These are phyloP conservation scores for Gillenia trifoliata DNA, from an alignment of 306 rosid genomes.

Conservation along the genomic window DNA sequence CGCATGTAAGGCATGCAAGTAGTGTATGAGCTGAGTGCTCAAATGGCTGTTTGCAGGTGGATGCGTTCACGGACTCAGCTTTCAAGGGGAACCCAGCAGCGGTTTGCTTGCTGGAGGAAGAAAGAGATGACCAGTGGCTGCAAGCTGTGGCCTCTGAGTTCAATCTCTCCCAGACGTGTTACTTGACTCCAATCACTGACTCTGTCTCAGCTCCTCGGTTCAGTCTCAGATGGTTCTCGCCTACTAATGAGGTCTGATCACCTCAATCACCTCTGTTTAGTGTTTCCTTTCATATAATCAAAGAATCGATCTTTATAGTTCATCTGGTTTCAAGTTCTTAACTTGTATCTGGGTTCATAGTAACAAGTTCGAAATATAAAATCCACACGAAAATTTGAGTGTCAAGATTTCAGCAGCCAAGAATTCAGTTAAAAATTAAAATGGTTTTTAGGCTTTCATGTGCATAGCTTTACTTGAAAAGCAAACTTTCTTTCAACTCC, in stretches of 20 bases:
- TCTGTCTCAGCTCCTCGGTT: conserved; percentile 41
- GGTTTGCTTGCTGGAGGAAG: conserved; percentile 60
- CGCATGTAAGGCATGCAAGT: too few relatives aligned
- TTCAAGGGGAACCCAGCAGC: conserved; percentile 81
- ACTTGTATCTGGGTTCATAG: background rate
- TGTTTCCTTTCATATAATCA: background rate
- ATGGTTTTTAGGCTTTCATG: background rate
- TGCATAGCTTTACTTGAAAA: background rate
- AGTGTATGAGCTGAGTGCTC: too few relatives aligned
- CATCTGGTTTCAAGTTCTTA: background rate
- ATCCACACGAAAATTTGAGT: background rate
- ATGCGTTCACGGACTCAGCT: conserved; percentile 60
- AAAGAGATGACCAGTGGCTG: conserved; percentile 52
- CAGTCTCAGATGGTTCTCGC: conserved; percentile 80
- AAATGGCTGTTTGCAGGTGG: conserved; percentile 35
- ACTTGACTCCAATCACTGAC: conserved; percentile 29
- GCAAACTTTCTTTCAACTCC: background rate
- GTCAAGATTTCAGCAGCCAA: background rate
- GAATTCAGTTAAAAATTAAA: background rate
- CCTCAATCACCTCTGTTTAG: background rate
- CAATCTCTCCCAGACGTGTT: conserved; percentile 47
- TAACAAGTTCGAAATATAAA: background rate
- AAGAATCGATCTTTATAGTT: background rate
- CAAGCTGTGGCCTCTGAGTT: conserved; percentile 58
- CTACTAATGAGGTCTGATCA: conserved; percentile 45